These are phyloP conservation scores for Fusarium drepaniforme DNA, from an alignment of 2,329 filamentous ascomycete species.

Conservation along the genomic window DNA sequence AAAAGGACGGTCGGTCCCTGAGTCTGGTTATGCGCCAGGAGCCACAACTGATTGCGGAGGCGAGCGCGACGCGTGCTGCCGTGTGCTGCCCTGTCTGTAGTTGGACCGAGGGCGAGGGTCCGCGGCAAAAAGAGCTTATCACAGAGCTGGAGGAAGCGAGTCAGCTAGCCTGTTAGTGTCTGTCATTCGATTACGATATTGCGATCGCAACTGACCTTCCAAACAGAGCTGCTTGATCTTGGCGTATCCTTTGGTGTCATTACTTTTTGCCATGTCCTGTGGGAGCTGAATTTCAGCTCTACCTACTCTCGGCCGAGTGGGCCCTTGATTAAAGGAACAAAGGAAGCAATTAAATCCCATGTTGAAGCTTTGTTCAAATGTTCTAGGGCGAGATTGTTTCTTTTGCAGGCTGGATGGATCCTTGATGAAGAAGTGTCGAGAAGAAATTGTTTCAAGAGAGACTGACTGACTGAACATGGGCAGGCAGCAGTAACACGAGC, in stretches of 20 bases:
- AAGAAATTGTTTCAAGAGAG: background rate
- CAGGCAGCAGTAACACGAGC: background rate
- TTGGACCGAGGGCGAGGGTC: constrained; percentile 23
- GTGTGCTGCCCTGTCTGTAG: background rate
- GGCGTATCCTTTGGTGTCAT: constrained; percentile 24
- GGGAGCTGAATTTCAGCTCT: background rate
- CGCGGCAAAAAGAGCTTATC: constrained; percentile 6
- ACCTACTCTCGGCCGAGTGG: background rate
- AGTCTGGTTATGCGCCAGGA: constrained; percentile 12
- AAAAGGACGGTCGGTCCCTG: background rate
- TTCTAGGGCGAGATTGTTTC: background rate
- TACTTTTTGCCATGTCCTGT: background rate
- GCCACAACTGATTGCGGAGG: constrained; percentile 41
- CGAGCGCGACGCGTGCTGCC: constrained; percentile 20
- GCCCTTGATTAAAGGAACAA: background rate
- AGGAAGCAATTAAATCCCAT: background rate
- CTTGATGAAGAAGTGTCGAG: background rate
- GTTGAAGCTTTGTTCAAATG: background rate
- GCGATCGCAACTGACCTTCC: constrained; percentile 26
- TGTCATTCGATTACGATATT: constrained; percentile 19
- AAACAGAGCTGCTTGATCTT: constrained; percentile 27
- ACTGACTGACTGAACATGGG: background rate
- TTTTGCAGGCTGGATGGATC: background rate
- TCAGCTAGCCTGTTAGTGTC: constrained; percentile 8
- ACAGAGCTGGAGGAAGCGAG: constrained; percentile 18